Evolutionary conservation across 805 yeast species (phyloP), one percentile per base, ranked within the genome.

Genomic region (Ogataea zsoltii): DNA sequence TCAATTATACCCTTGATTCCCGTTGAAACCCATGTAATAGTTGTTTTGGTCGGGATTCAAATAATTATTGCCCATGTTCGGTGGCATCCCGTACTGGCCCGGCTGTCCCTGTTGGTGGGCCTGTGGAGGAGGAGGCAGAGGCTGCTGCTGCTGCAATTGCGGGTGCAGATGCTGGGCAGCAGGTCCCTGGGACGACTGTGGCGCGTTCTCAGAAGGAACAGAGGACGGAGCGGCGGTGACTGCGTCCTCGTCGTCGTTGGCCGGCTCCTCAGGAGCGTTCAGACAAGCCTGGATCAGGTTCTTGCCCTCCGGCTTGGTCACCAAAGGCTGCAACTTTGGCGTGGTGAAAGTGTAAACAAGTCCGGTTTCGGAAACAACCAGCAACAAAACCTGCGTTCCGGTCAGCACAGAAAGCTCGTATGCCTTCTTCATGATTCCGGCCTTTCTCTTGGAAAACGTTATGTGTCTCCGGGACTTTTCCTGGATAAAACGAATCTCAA

Each of bases 361-460:
- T 13, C 99, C 99, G n/a, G 99, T 94, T 68, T 94, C 99, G 43
- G 96, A 85, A 25, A 94, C 99, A 45, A 94, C 99, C 57, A 94
- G 79, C 49, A 94, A 74, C 53, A 94, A 77, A 23, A 94, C 98
- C 69, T 94, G 99, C 26, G 99, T 94, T 46, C 99, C 99, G 12
- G 99, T 94, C 58, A 94, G 77, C 42, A 94, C 98, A 16, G 96
- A 86, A 54, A 94, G 77, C 67, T 94, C 99, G 70, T 92, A 94
- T n/a, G 99, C 99, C 73, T 94, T 94, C 73, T 94, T 94, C 99
- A 94, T 94, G 62, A 94, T 92, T 58, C 99, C 99, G 37, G 97
- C 98, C 71, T 92, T 92, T 71, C 99, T 86, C 73, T 94, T 94
- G 43, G 97, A 89, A 62, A 94, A 94, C 25, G 99, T 94, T 59